These are phyloP conservation scores for Xylariaceae sp. DNA, from an alignment of 2,329 filamentous ascomycete genomes.

Conservation along the genomic window DNA sequence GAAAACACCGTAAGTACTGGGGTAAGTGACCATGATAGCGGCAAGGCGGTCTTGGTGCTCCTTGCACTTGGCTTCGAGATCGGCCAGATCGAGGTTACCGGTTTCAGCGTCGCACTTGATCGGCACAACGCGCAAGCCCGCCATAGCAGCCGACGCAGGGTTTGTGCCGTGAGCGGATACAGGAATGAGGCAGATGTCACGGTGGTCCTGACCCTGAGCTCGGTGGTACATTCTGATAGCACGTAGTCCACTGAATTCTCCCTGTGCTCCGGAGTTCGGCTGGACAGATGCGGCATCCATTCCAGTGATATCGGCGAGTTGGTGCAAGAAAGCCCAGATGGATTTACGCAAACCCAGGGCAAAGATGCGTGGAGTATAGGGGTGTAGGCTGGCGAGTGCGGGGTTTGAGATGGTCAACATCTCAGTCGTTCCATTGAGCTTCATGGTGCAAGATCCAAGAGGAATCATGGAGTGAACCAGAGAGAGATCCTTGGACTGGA, in stretches of 20 bases:
- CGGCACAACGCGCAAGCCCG: slow-evolving; percentile 87
- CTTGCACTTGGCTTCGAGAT: slow-evolving; percentile 82
- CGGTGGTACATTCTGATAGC: slow-evolving; percentile 83
- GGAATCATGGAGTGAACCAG: slow-evolving; percentile 97
- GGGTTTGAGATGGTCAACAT: slow-evolving; percentile 82
- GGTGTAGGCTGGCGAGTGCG: slow-evolving; percentile 74
- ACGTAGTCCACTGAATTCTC: slow-evolving; percentile 85
- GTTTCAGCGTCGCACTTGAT: slow-evolving; percentile 85
- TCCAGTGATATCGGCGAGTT: slow-evolving; percentile 79
- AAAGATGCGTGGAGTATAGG: slow-evolving; percentile 62
- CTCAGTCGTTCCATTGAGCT: slow-evolving; percentile 88
- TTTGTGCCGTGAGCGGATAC: slow-evolving; percentile 96
- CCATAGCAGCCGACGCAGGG: slow-evolving; percentile 91
- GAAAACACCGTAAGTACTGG: slow-evolving; percentile 90
- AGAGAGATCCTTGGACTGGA: slow-evolving; percentile 91
- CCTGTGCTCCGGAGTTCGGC: slow-evolving; percentile 93
- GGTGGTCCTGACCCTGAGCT: slow-evolving; percentile 57
- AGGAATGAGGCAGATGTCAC: slow-evolving; percentile 90
- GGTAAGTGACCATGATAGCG: slow-evolving; percentile 96
- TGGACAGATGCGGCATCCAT: slow-evolving; percentile 88
- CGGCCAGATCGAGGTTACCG: slow-evolving; percentile 81
- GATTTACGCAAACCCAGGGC: slow-evolving; percentile 64
- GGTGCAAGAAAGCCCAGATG: slow-evolving; percentile 62
- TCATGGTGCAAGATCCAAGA: slow-evolving; percentile 96
- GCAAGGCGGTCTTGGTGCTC: slow-evolving; percentile 80